These are phyloP conservation scores for Rhizophagus sp. DNA, from an alignment of 192 early-diverging fungal species.

Conservation along the genomic window DNA sequence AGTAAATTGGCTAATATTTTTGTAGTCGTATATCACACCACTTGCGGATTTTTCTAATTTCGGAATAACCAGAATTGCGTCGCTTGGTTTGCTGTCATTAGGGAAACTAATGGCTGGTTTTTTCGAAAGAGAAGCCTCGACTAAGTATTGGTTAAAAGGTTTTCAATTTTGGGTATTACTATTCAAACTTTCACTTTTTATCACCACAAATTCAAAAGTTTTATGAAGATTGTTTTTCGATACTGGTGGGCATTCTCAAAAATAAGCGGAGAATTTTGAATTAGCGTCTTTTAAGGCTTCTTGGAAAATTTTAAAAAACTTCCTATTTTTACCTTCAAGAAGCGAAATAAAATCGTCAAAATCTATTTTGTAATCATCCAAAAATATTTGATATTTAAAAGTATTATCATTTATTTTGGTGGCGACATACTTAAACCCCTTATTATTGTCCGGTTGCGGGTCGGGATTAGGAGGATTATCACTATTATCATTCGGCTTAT, in stretches of 20 bases:
- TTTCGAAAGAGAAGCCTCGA: no score
- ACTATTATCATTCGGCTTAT: no score
- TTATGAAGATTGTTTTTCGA: not conserved
- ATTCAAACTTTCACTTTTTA: slow-evolving; percentile 5
- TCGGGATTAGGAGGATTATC: no score
- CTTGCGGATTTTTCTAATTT: not conserved
- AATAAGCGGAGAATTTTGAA: not conserved
- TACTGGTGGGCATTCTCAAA: slow-evolving; percentile 18
- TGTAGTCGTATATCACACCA: slow-evolving; percentile 2
- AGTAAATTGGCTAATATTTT: slow-evolving; percentile 22
- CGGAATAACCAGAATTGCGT: not conserved
- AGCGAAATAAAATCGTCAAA: not conserved
- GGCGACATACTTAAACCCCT: no score
- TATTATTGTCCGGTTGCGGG: no score
- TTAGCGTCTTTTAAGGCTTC: slow-evolving; percentile 4
- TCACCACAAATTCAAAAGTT: slow-evolving; percentile 23
- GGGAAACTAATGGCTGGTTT: no score
- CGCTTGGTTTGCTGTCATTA: no score
- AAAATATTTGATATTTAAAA: no score
- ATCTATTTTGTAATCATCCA: not conserved
- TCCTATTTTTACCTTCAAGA: not conserved
- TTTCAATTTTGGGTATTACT: slow-evolving; percentile 15
- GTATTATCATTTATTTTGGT: no score
- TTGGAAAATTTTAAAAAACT: not conserved
- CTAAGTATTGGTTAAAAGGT: not conserved